phyloP scores from a whole-genome alignment of 1,139 yeast genomes.

The Chernovozyma aurita region DNA sequence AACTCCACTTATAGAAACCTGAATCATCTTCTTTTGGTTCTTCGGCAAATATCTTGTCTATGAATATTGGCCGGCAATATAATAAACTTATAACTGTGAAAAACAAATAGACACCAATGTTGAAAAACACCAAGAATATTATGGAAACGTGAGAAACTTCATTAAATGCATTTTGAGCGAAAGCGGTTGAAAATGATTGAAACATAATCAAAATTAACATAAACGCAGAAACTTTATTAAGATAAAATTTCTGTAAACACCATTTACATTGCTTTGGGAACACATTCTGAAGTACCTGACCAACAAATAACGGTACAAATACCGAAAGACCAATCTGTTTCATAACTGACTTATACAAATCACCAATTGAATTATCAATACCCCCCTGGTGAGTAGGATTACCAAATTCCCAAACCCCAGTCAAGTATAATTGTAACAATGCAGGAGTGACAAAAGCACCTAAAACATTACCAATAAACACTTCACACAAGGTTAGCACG shows the following conservation, averaged over 20 bases:
- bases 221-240: constrained; percentile 70
- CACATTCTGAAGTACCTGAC: constrained; percentile 72
- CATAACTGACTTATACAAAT: constrained; percentile 73
- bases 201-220: constrained; percentile 78
- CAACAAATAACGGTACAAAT: constrained; percentile 82
- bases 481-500: constrained; percentile 74
- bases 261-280: constrained; percentile 63
- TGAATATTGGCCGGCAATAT: constrained; percentile 58
- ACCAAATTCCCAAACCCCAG: constrained; percentile 68
- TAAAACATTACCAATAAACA: constrained; percentile 73
- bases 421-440: constrained; percentile 63
- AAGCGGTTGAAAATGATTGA: constrained; percentile 85
- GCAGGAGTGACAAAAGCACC: constrained; percentile 91
- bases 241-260: constrained; percentile 53
- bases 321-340: constrained; percentile 81
- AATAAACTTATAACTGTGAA: constrained; percentile 61
- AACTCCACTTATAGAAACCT: constrained; percentile 32
- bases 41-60: constrained; percentile 37
- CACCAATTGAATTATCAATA: constrained; percentile 45
- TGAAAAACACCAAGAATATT: constrained; percentile 74
- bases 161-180: constrained; percentile 73
- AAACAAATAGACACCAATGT: constrained; percentile 69
- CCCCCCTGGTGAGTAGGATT: constrained; percentile 58
- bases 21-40: constrained; percentile 46
- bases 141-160: constrained; percentile 65